Evolutionary conservation across 1,139 yeast genomes (phyloP).

Genomic region (Pichia sp.): DNA sequence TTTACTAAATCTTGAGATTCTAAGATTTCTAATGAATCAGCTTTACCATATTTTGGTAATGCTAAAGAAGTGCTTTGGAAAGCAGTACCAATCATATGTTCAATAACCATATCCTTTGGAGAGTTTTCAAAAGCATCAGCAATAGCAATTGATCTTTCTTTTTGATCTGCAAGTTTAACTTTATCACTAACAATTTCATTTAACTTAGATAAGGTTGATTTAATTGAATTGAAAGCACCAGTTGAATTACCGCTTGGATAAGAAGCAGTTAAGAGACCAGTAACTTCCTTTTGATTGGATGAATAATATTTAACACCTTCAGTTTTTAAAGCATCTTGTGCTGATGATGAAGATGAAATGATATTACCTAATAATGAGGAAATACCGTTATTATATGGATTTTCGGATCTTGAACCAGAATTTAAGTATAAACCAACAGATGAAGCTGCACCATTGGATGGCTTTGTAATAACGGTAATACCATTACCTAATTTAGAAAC

Average conservation of each 20-base stretch:
- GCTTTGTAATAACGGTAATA: slow-evolving; percentile 62
- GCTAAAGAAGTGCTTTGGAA: slow-evolving; percentile 79
- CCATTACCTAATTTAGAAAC: slow-evolving; percentile 70
- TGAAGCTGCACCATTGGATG: slow-evolving; percentile 52
- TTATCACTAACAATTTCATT: slow-evolving; percentile 22
- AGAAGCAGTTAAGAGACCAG: slow-evolving; percentile 27
- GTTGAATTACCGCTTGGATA: slow-evolving; percentile 27
- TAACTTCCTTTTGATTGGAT: slow-evolving; percentile 29
- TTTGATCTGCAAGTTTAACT: slow-evolving; percentile 23
- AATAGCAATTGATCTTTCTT: slow-evolving; percentile 29
- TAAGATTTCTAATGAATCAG: slow-evolving; percentile 53
- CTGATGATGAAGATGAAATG: slow-evolving; percentile 34
- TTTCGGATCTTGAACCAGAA: slow-evolving; percentile 76
- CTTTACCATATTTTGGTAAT: slow-evolving; percentile 67
- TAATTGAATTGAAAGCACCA: slow-evolving; percentile 24
- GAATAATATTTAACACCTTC: slow-evolving; percentile 33
- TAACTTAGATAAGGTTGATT: slow-evolving; percentile 17
- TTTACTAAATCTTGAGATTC: slow-evolving; percentile 51
- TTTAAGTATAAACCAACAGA: slow-evolving; percentile 65
- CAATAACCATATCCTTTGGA: slow-evolving; percentile 49
- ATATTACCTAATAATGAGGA: slow-evolving; percentile 56
- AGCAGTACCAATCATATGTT: slow-evolving; percentile 73
- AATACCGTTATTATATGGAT: slow-evolving; percentile 73
- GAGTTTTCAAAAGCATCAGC: slow-evolving; percentile 41
- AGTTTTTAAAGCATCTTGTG: slow-evolving; percentile 30